Evolutionary conservation across 768 basidiomycete species (phyloP).

Genomic region (Boletus insuetus): DNA sequence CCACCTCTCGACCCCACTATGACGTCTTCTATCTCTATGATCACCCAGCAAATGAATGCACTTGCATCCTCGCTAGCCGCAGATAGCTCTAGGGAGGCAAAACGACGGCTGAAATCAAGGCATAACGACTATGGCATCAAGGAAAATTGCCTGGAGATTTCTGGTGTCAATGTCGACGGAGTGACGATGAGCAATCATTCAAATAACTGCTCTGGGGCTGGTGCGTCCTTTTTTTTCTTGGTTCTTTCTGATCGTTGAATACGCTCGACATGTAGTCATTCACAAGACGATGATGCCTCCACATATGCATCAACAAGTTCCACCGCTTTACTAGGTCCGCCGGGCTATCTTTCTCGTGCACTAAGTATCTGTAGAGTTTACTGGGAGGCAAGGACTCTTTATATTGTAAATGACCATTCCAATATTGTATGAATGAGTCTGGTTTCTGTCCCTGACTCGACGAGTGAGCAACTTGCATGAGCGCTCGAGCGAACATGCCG

Average conservation of each 20-base stretch:
- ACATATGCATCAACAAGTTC: background rate
- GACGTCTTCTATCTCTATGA: background rate
- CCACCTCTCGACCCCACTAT: background rate
- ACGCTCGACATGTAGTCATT: conserved; percentile 2
- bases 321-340: background rate
- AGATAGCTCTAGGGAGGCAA: background rate
- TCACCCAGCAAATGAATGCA: background rate
- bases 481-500: too few relatives aligned
- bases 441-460: too few relatives aligned
- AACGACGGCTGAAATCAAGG: background rate
- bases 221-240: conserved; percentile 5
- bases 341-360: too few relatives aligned
- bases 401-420: background rate
- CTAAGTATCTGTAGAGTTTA: background rate
- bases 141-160: conserved; percentile 2
- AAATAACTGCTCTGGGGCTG: conserved; percentile 3
- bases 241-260: background rate
- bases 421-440: too few relatives aligned
- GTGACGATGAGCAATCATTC: conserved; percentile 8
- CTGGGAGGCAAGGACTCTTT: background rate
- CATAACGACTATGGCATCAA: background rate
- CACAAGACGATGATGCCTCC: background rate
- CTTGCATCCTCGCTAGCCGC: background rate
- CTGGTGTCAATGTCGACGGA: background rate
- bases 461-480: too few relatives aligned